These are phyloP conservation scores for Cercophora sp. DNA, from an alignment of 495 filamentous ascomycete species.

Conservation along the genomic window DNA sequence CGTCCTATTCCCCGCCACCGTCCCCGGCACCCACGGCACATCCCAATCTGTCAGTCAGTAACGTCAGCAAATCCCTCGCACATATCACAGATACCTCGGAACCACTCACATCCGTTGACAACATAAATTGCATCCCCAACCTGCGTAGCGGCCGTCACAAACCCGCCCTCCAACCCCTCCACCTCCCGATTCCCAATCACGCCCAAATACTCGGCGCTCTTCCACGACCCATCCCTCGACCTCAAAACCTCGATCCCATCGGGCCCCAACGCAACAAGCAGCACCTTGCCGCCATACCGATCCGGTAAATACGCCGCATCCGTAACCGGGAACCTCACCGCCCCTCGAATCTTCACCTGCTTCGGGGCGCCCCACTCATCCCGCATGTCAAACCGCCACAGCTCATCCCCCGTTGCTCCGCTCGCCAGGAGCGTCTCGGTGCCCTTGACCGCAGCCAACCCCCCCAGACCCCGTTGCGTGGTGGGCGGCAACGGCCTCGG, in stretches of 20 bases:
- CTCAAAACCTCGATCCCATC: constrained; percentile 32
- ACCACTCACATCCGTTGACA: neutral
- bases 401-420: constrained; percentile 27
- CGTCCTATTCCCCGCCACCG: constrained; percentile 27
- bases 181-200: constrained; percentile 22
- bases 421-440: constrained; percentile 27
- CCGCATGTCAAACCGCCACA: constrained; percentile 30
- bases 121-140: no score
- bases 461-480: constrained; percentile 25
- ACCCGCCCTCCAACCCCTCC: constrained; percentile 10
- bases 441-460: constrained; percentile 28
- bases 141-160: constrained; percentile 26
- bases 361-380: constrained; percentile 19
- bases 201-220: constrained; percentile 33
- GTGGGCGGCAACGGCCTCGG: constrained; percentile 13
- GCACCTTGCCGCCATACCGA: constrained; percentile 31
- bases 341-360: constrained; percentile 17
- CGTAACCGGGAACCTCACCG: constrained; percentile 16
- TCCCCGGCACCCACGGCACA: constrained; percentile 23
- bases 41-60: neutral
- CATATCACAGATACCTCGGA: no score
- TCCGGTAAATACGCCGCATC: constrained; percentile 37
- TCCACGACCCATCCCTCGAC: constrained; percentile 31
- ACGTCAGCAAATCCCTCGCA: constrained; percentile 23
- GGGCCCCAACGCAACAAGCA: constrained; percentile 25